Evolutionary conservation across 2,329 filamentous ascomycete genomes (phyloP), one percentile per base, ranked within the genome.

Genomic region (Colletotrichum shisoi): DNA sequence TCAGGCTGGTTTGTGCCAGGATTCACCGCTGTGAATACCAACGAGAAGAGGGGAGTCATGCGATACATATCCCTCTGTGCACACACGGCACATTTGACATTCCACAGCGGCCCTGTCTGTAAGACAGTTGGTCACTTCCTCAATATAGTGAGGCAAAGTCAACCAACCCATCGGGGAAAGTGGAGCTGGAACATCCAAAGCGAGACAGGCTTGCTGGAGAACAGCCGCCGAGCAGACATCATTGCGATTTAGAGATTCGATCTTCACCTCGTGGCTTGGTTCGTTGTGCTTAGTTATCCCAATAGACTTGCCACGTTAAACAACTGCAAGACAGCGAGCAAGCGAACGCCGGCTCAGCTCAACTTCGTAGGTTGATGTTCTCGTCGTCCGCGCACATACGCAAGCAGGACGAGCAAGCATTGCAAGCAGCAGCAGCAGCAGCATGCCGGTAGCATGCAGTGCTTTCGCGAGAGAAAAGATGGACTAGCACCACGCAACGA

Each of bases 311-410:
- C 24, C 24, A 24, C 24, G 24, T 3, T 24, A 3, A 24, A 24
- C 24, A 3, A 24, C 24, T 24, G 24, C 24, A 24, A 24, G 24
- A 24, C 24, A 24, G 24, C 24, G 24, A 3, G 3, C 3, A 24
- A 3, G 24, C 54, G 27, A 57, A n/a, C 39, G 39, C 44, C 39
- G 58, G 58, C 58, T 62, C 58, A 37, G 24, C 54, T 45, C 49
- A 7, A 57, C 39, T 56, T 68, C 57, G 66, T 68, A 67, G 66
- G 66, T 27, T 39, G 62, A 37, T 68, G 66, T 62, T 68, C 51
- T 52, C 57, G 62, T 57, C 51, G 12, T 24, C 44, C 62, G 48
- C 37, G 13, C 66, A 67, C 42, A 53, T 45, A 62, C 51, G 63
- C 62, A 67, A 44, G 62, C 62, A 45, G 63, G 17, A 54, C 19